phyloP scores from a whole-genome alignment of 192 early-diverging fungal species.

The Rhizophlyctis rosea region DNA sequence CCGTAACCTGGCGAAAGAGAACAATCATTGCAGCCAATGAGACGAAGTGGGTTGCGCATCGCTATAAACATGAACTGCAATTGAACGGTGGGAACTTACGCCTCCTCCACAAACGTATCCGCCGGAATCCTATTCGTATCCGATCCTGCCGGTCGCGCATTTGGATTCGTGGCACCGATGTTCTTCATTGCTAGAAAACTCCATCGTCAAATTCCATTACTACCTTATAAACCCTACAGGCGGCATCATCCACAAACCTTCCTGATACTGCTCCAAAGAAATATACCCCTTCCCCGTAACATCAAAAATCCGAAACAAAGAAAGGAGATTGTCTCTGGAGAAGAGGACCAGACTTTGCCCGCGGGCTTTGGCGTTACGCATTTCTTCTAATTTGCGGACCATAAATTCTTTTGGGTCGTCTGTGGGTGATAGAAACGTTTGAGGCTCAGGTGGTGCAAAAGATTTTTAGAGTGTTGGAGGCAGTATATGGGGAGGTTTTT shows the following conservation, averaged over 20 bases:
- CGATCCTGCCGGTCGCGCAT: no score
- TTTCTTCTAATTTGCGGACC: constrained; percentile 45
- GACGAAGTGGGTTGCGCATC: no score
- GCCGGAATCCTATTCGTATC: no score
- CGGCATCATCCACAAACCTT: constrained; percentile 16
- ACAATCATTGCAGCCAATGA: no score
- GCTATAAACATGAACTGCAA: no score
- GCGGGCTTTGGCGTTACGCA: constrained; percentile 39
- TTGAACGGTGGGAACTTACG: no score
- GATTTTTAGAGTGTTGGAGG: constrained; percentile 1
- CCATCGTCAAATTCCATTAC: no score
- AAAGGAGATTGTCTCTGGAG: constrained; percentile 38
- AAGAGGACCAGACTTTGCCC: constrained; percentile 40
- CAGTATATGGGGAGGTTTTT: neutral
- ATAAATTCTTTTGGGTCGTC: constrained; percentile 44
- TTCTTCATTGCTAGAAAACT: no score
- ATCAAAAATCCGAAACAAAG: constrained; percentile 48
- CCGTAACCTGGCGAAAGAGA: no score
- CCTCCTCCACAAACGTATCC: no score
- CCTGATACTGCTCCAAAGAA: constrained; percentile 41
- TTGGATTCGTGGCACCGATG: no score
- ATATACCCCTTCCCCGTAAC: constrained; percentile 42
- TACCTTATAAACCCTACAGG: no score
- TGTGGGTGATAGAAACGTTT: neutral
- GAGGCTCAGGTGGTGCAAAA: neutral